Evolutionary conservation across 768 basidiomycete species (phyloP), one percentile per base, ranked within the genome.

Genomic region (Gelatoporia subvermispora): DNA sequence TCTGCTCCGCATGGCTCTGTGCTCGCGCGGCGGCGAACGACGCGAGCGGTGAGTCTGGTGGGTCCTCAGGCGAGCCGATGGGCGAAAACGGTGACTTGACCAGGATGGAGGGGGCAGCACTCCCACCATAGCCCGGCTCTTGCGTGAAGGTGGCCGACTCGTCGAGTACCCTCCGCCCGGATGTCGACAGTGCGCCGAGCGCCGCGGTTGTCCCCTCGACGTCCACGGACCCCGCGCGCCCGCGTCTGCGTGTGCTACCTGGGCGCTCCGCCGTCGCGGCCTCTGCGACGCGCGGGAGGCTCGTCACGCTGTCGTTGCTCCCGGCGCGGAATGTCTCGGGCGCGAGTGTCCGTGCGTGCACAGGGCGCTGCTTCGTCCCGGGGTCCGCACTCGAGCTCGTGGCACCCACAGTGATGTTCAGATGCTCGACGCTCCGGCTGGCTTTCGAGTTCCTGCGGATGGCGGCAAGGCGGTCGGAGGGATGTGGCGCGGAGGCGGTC

Each of bases 341-440:
- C 28, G 28, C 13, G 7, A 31, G 13, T 5, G 28, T 31, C 7
- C 28, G 28, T 13, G 7, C 28, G 13, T 47, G 35, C 22, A 38
- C 38, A 2, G 31, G 43, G 39, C 49, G 53, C 34, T 37, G 34
- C 16, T 15, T 49, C 47, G 17, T 40, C 46, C 35, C 35, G 40
- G 41, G 43, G 41, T 34, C 46, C 35, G 18, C 48, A 46, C 23
- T 34, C 39, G 47, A 3, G 38, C 43, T 8, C 53, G 58, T 9
- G 43, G 50, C 11, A 62, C 18, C 8, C 41, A 71, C 63, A n/a
- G 67, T 28, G 22, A 60, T 58, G 41, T 71, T 4, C 18, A 86
- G 48, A 52, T 79, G 72, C 61, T 88, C 85, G 25, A 75, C 78
- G 56, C 87, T 89, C 55, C 79, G 79, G 64, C 79, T 83, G 25